Percentiles rank a stretch among this genome's conserved stretches.
These are phyloP conservation scores for Candida sp. DNA, from an alignment of 1,139 yeast genomes.

Conservation along the genomic window DNA sequence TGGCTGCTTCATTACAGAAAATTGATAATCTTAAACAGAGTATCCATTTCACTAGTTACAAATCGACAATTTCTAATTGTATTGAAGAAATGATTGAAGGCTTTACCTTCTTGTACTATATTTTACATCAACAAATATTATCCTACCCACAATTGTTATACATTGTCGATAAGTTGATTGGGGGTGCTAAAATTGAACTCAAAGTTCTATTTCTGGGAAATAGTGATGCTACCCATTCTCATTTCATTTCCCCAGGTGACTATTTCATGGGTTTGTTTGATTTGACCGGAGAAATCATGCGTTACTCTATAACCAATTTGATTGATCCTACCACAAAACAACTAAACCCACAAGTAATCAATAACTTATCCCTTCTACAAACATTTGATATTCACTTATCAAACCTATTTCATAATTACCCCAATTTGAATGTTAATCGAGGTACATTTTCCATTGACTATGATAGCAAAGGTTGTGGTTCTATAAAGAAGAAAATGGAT, in stretches of 20 bases:
- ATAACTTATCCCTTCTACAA: slow-evolving; percentile 15
- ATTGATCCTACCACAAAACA: slow-evolving; percentile 8
- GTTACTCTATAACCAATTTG: slow-evolving; percentile 22
- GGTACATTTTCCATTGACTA: slow-evolving; percentile 17
- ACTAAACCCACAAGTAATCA: slow-evolving; percentile 9
- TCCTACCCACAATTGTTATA: slow-evolving; percentile 12
- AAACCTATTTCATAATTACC: slow-evolving; percentile 14
- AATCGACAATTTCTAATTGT: slow-evolving; percentile 23
- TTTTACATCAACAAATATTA: slow-evolving; percentile 14
- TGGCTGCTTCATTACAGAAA: slow-evolving; percentile 12
- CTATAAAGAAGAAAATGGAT: slow-evolving; percentile 20
- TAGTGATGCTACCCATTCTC: background rate
- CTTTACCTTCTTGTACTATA: slow-evolving; percentile 28
- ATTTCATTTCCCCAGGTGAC: slow-evolving; percentile 19
- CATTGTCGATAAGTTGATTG: slow-evolving; percentile 11
- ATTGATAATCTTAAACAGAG: slow-evolving; percentile 12
- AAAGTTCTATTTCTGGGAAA: no score
- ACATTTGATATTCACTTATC: slow-evolving; percentile 10
- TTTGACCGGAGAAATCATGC: slow-evolving; percentile 42
- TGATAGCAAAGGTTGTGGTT: slow-evolving; percentile 13
- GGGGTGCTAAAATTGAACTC: background rate
- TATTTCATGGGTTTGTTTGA: slow-evolving; percentile 39
- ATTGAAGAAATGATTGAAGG: slow-evolving; percentile 39
- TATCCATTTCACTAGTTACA: slow-evolving; percentile 12
- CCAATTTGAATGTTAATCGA: slow-evolving; percentile 16